Evolutionary conservation across 345 rosid genomes (phyloP), one percentile per base, ranked within the genome.

Genomic region (Crucihimalaya himalaica): DNA sequence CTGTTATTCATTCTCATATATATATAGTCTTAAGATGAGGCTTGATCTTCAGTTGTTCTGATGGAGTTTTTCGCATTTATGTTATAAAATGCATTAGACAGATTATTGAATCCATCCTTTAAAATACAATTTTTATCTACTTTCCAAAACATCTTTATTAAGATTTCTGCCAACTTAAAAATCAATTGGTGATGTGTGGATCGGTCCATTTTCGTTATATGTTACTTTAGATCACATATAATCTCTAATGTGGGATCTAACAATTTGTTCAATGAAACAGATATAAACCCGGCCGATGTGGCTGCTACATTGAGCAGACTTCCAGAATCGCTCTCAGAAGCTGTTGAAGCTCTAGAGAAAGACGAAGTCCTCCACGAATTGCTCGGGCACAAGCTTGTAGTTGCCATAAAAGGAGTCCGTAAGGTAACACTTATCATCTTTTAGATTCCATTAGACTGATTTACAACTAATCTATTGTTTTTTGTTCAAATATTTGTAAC

Each of bases 381-480:
- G 31, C 76, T 95, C 8, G 98, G 99, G 15, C 78, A 84, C 78
- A 87, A 88, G 81, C 89, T 92, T 79, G 28, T 87, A 77, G 85
- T 80, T 27, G 96, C 90, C 53, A 82, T 95, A 46, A 87, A 76
- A 71, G 98, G 87, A 65, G 81, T 95, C 37, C 94, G 98, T 56
- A 95, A 95, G 97, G 97, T 92, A 84, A 82, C 20, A 65, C 45
- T 31, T 31, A 18, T 0, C 19, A 12, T 3, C 7, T 65, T 37
- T 12, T 27, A 18, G 23, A 4, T 27, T 70, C 28, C 3, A 47
- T 4, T 54, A 39, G 21, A 31, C 34, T 31, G 34, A 66, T 46
- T 47, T 16, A 3, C 47, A 20, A 27, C 35, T 78, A 25, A 27
- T 68, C 10, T 48, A 9, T 16, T 31, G 15, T 19, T n/a, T 19